Base-by-base conservation (phyloP, 1,284 basidiomycete genomes). In the Trichosporon coremiiforme region DNA sequence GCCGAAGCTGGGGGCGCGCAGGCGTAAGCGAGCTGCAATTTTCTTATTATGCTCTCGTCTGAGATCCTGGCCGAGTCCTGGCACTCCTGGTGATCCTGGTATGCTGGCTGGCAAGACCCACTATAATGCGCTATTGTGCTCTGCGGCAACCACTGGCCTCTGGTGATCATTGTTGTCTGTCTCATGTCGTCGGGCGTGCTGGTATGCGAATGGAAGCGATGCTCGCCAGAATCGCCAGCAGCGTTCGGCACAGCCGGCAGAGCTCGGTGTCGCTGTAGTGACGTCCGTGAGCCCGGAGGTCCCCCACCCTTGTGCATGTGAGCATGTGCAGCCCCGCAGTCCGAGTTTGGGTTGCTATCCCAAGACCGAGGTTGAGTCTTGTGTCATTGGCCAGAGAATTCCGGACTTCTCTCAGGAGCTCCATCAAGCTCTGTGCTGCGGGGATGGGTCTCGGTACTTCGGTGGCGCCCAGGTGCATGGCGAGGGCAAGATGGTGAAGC, bases 271-370 rank as follows among this genome's bases (percentile, higher is more conserved):
- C 50, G 50, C 50, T 53, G 20, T 7, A 25, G 22, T 53, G 15
- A n/a, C 41, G 41, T 53, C 22, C 20, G 50, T n/a, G 50, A 22
- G 22, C n/a, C 50, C 22, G 50, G 20, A 10, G 47, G n/a, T 17
- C 50, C 50, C 50, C 50, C 50, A 53, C 50, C 45, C 50, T 53
- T 53, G 50, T 53, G 50, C 50, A 53, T 53, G 50, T 53, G 50
- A 53, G 50, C 50, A 53, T 53, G 50, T 53, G 50, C 50, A 53
- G 50, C 50, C 50, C 50, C 50, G 50, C 50, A 53, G 50, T 53
- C 50, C 22, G 10, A 22, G 50, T 53, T 22, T 17, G 41, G 17
- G 4, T n/a, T 15, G n/a, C 8, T 13, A 15, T 45, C 41, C 41
- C 41, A 45, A 45, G 41, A 45, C 41, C 41, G 41, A 45, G 41